phyloP scores from a whole-genome alignment of 352 stramenopile species.

The Globisporangium mamillatum region DNA sequence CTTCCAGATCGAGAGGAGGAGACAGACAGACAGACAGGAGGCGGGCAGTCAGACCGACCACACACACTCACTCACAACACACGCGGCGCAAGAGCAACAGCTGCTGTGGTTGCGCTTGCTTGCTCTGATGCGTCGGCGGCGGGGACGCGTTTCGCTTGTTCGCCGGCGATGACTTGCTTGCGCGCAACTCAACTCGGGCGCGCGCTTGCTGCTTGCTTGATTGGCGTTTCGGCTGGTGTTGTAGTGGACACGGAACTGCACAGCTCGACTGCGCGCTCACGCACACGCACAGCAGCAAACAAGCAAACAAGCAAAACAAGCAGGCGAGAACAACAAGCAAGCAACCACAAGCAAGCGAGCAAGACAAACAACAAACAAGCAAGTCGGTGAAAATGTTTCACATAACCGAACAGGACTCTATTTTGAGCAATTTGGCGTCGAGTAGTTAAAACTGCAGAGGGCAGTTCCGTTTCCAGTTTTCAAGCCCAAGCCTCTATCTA shows the following conservation, averaged over 20 bases:
- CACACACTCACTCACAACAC: not conserved
- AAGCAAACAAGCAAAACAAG: not conserved
- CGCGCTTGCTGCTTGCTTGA: not conserved
- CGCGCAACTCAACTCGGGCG: not conserved
- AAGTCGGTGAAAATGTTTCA: not conserved
- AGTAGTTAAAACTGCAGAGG: too few relatives aligned
- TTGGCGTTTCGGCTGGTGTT: conserved; percentile 7
- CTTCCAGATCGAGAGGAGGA: not conserved
- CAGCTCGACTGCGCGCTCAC: not conserved
- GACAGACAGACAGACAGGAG: not conserved
- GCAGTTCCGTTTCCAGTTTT: too few relatives aligned
- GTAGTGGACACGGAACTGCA: not conserved
- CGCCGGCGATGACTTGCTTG: not conserved
- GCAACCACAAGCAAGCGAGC: conserved; percentile 2
- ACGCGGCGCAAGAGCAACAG: not conserved
- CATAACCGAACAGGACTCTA: not conserved
- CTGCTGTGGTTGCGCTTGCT: conserved; percentile 7
- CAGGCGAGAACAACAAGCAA: conserved; percentile 7
- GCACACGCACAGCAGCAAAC: not conserved
- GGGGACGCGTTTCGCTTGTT: not conserved
- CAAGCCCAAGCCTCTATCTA: too few relatives aligned
- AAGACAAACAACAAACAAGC: not conserved
- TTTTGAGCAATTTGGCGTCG: too few relatives aligned
- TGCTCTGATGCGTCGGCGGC: not conserved
- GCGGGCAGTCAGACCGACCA: not conserved